These are phyloP conservation scores for Physaria fendleri DNA, from an alignment of 345 rosid genomes.

Conservation along the genomic window DNA sequence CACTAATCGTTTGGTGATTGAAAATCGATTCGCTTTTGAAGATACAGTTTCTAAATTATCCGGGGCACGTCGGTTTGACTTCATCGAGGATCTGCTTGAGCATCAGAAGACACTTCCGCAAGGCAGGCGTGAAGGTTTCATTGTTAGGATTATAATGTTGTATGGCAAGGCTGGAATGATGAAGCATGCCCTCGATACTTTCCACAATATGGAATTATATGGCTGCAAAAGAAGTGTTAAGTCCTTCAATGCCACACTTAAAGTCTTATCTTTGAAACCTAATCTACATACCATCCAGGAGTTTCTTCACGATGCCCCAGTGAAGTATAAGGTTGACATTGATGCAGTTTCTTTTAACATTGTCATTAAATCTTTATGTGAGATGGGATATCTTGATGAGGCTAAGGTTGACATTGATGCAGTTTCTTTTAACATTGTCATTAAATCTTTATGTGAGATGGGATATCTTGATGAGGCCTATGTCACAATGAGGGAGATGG, in stretches of 20 bases:
- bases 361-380: too few species aligned
- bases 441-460: conserved; percentile 55
- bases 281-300: conserved; percentile 43
- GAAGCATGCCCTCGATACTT: conserved; percentile 57
- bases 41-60: conserved; percentile 67
- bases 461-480: conserved; percentile 51
- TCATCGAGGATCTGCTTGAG: conserved; percentile 69
- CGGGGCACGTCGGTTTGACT: conserved; percentile 61
- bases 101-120: conserved; percentile 76
- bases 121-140: conserved; percentile 77
- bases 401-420: too few species aligned
- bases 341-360: too few species aligned
- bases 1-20: conserved; percentile 50
- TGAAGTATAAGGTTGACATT: conserved; percentile 39
- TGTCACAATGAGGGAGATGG: conserved; percentile 48
- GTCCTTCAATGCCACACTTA: conserved; percentile 69
- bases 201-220: conserved; percentile 48
- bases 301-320: conserved; percentile 37
- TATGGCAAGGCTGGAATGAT: conserved; percentile 81
- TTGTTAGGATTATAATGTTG: conserved; percentile 71
- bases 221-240: conserved; percentile 64
- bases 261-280: conserved; percentile 46
- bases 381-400: too few species aligned
- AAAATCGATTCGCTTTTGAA: conserved; percentile 64
- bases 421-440: conserved; percentile 50